Evolutionary conservation across 1,284 basidiomycete species (phyloP).

Genomic region (Tremellales sp.): DNA sequence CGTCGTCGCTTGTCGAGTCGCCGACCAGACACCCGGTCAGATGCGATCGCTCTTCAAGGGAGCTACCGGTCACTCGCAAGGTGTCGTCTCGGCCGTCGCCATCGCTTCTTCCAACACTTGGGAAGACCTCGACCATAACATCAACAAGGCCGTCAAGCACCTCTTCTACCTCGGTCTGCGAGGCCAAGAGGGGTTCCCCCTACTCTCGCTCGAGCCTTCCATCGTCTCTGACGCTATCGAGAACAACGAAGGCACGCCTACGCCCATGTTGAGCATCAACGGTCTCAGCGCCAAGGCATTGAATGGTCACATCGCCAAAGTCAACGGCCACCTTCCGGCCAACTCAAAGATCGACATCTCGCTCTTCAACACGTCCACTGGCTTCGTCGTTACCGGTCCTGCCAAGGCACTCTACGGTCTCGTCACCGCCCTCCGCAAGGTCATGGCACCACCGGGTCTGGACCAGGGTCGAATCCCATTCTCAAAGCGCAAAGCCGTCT

Average conservation of each 20-base stretch:
- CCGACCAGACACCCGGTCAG: conserved; percentile 71
- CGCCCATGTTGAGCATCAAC: conserved; percentile 87
- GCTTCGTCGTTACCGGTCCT: conserved; percentile 90
- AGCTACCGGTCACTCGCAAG: conserved; percentile 94
- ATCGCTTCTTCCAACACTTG: conserved; percentile 75
- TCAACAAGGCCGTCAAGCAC: conserved; percentile 79
- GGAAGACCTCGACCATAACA: conserved; percentile 69
- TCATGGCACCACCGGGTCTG: conserved; percentile 76
- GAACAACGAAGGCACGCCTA: conserved; percentile 87
- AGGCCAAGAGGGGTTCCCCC: conserved; percentile 92
- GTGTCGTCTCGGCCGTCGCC: conserved; percentile 85
- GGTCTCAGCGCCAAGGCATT: conserved; percentile 76
- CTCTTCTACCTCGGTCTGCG: conserved; percentile 91
- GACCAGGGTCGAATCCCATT: conserved; percentile 93
- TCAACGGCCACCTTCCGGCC: conserved; percentile 76
- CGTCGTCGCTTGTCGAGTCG: conserved; percentile 70
- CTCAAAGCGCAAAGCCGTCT: conserved; percentile 91
- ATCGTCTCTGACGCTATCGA: conserved; percentile 84
- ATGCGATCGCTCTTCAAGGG: conserved; percentile 73
- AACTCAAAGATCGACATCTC: conserved; percentile 81
- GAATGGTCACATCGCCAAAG: conserved; percentile 76
- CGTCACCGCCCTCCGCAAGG: conserved; percentile 81
- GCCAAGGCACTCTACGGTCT: conserved; percentile 90
- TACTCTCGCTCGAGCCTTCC: conserved; percentile 80
- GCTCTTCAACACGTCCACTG: conserved; percentile 84